Evolutionary conservation across 352 stramenopile species (phyloP), one percentile per base, ranked within the genome.

Genomic region (Peronospora belbahrii): DNA sequence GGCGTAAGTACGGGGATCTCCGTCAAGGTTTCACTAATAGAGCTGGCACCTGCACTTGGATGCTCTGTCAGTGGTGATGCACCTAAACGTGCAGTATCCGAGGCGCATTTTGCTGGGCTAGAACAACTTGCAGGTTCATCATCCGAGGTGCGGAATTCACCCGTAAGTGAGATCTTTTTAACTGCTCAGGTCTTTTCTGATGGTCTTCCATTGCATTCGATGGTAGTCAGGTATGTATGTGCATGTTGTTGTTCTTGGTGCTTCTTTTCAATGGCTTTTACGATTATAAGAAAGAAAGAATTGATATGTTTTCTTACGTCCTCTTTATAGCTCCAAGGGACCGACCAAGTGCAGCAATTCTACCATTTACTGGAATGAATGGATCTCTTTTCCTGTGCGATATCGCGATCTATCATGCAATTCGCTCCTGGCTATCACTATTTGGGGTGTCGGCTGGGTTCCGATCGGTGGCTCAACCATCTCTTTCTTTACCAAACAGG

Each of bases 151-250:
- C 76, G 79, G 42, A 91, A 94, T 50, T 83, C 82, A 22, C 52
- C 79, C 19, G 71, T 91, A 31, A 91, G 71, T 51, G 82, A 95
- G 66, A 83, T 93, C 43, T 92, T 94, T 52, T 62, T 94, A 27
- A 93, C 77, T 42, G 84, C 80, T n/a, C 81, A 94, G 59, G 80
- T 93, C 43, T 93, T 88, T 45, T 84, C 79, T 10, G 82, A 93
- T 53, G 84, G 82, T 1, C 59, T 87, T 9, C 74, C 84, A 8
- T 61, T 91, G 34, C 84, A 95, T 47, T 60, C 78, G 3, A 91
- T 92, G 81, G 65, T 83, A 15, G 75, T 94, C 47, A 91, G 69
- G 69, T 78, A 40, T 31, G 38, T 28, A 27, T n/a, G 14, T 28
- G 15, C 35, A 6, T 41, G 0, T 10, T n/a, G n/a, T n/a, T n/a